Evolutionary conservation across 345 rosid genomes (phyloP).

Genomic region (Citrus cavaleriei): DNA sequence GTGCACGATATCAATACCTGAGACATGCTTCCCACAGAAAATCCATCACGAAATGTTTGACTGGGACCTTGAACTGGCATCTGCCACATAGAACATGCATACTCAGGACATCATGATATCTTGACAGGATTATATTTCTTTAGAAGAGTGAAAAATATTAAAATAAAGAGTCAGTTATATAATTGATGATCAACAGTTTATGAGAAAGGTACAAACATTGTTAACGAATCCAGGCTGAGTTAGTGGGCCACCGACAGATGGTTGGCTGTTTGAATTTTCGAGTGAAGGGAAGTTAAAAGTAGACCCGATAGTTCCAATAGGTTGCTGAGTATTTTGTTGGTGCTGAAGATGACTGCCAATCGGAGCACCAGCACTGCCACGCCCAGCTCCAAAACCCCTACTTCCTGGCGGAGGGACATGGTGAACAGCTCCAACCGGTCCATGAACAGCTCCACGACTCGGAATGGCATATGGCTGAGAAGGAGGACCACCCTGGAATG

Average conservation of each 20-base stretch:
- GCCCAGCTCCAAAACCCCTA: slow-evolving; percentile 89
- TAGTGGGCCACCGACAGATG: slow-evolving; percentile 83
- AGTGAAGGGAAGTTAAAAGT: slow-evolving; percentile 63
- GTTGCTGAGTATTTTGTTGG: slow-evolving; percentile 75
- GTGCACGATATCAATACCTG: slow-evolving; percentile 48
- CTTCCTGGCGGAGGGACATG: slow-evolving; percentile 83
- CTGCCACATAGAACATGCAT: slow-evolving; percentile 24
- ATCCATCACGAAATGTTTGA: slow-evolving; percentile 95
- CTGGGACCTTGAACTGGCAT: slow-evolving; percentile 79
- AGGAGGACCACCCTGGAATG: slow-evolving; percentile 77
- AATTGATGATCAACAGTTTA: background rate
- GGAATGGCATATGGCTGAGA: slow-evolving; percentile 98
- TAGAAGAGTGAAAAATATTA: too few species aligned
- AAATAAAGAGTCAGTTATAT: background rate
- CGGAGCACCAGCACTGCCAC: slow-evolving; percentile 71
- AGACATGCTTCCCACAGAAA: slow-evolving; percentile 95
- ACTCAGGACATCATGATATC: slow-evolving; percentile 7
- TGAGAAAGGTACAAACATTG: slow-evolving; percentile 33
- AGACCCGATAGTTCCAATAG: slow-evolving; percentile 81
- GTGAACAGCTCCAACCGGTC: slow-evolving; percentile 94
- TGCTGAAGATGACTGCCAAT: slow-evolving; percentile 85
- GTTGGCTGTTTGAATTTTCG: slow-evolving; percentile 90
- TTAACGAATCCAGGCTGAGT: slow-evolving; percentile 96
- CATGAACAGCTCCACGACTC: slow-evolving; percentile 78
- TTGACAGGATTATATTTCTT: background rate